A percentile compares a stretch with the other conserved stretches of the same genome.
These are phyloP conservation scores for Podila verticillata DNA, from an alignment of 192 early-diverging fungal genomes.

Conservation along the genomic window DNA sequence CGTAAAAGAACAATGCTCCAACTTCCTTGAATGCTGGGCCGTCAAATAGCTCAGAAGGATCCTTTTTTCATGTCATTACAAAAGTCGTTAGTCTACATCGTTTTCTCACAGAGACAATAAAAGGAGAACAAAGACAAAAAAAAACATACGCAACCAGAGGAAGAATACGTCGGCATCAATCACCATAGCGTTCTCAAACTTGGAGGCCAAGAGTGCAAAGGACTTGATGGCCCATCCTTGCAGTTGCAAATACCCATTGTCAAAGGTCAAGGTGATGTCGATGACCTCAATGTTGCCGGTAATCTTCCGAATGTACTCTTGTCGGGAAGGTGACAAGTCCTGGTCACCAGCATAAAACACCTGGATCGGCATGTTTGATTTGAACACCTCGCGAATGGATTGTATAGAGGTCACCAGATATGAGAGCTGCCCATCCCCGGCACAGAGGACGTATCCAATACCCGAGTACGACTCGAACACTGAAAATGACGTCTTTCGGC, in stretches of 20 bases:
- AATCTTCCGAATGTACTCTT: slow-evolving; percentile 20
- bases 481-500: not conserved
- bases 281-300: slow-evolving; percentile 35
- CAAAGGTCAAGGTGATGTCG: slow-evolving; percentile 34
- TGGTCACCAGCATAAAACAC: slow-evolving; percentile 57
- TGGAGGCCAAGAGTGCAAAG: slow-evolving; percentile 64
- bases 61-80: slow-evolving; percentile 1
- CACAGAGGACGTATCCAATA: slow-evolving; percentile 54
- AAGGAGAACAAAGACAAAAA: no score
- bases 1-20: slow-evolving; percentile 64
- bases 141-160: slow-evolving; percentile 39
- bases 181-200: slow-evolving; percentile 66
- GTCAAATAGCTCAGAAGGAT: slow-evolving; percentile 59
- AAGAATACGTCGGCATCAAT: slow-evolving; percentile 73
- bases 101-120: no score
- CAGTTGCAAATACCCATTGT: slow-evolving; percentile 47
- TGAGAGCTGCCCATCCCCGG: slow-evolving; percentile 53
- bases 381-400: slow-evolving; percentile 37
- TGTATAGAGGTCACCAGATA: slow-evolving; percentile 39
- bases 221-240: slow-evolving; percentile 72
- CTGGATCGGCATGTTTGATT: slow-evolving; percentile 63
- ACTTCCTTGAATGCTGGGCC: slow-evolving; percentile 54
- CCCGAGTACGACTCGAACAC: not conserved
- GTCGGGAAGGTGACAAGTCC: slow-evolving; percentile 37
- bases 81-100: not conserved